phyloP scores from a whole-genome alignment of 2,329 filamentous ascomycete genomes.

The Colletotrichum graminicola region DNA sequence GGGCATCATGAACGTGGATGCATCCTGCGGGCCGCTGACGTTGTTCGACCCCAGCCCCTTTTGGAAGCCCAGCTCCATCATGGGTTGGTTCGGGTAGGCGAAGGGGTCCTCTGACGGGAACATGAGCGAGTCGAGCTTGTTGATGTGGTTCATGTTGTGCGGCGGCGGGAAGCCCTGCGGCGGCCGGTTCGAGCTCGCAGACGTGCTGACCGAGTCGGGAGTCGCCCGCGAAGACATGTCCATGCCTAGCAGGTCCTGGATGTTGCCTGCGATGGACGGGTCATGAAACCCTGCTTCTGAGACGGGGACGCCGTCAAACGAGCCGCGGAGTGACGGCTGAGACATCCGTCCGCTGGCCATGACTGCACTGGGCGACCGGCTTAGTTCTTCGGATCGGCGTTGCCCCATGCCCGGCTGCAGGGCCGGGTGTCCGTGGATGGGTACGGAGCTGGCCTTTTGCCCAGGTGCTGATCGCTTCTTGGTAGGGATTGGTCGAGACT shows the following conservation, averaged over 20 bases:
- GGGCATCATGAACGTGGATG: slow-evolving; percentile 63
- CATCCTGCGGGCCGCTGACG: slow-evolving; percentile 52
- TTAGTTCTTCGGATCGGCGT: slow-evolving; percentile 51
- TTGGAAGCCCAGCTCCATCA: slow-evolving; percentile 69
- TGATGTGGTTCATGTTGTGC: slow-evolving; percentile 62
- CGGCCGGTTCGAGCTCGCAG: slow-evolving; percentile 53
- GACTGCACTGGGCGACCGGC: slow-evolving; percentile 48
- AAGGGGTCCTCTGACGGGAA: slow-evolving; percentile 84
- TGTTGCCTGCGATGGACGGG: slow-evolving; percentile 53
- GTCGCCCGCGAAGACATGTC: slow-evolving; percentile 59
- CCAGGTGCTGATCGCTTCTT: slow-evolving; percentile 70
- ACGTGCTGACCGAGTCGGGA: slow-evolving; percentile 58
- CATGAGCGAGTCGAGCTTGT: slow-evolving; percentile 83
- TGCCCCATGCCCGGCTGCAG: slow-evolving; percentile 51
- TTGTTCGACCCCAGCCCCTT: slow-evolving; percentile 50
- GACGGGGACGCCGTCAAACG: slow-evolving; percentile 52
- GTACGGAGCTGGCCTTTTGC: slow-evolving; percentile 50
- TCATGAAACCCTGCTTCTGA: slow-evolving; percentile 52
- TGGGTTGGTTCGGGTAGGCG: slow-evolving; percentile 82
- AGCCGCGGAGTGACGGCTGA: slow-evolving; percentile 45
- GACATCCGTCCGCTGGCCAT: slow-evolving; percentile 44
- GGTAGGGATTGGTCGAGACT: slow-evolving; percentile 54
- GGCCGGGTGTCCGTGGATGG: slow-evolving; percentile 48
- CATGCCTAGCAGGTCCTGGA: slow-evolving; percentile 60
- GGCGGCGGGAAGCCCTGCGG: slow-evolving; percentile 46